Base-by-base conservation (phyloP, 176 grass and related monocot species). In the Chloris gayana region DNA sequence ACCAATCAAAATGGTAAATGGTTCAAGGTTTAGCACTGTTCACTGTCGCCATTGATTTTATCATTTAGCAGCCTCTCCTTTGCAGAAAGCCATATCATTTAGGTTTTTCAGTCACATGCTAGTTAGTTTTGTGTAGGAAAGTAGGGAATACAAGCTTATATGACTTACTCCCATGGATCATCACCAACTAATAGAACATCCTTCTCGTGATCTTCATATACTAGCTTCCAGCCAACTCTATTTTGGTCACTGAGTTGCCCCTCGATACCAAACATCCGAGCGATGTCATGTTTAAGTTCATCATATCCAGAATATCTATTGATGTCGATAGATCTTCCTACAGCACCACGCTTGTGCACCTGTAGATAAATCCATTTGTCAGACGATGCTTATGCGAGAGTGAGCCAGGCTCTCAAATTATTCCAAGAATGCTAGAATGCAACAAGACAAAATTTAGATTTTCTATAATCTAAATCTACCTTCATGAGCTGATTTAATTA, bases 101-200 rank as follows among this genome's bases (percentile, higher is more conserved):
- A 79, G 9, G 83, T 69, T 74, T n/a, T 13, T 58, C 15, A 9
- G 9, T 41, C 29, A 9, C 38, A 59, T 73, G 41, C 21, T 69
- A 61, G 15, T 35, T 64, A 80, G 7, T 71, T 81, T 78, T 9
- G 17, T 59, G 32, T 45, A 9, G 27, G 57, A 5, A 57, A 75
- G 62, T 21, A 31, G 27, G 21, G 4, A 42, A 54, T 61, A 71
- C 2, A 35, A 72, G 35, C 22, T 80, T 42, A 84, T 75, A 67
- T 86, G 71, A 89, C 92, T 94, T 94, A 94, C 92, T 91, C 86
- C 92, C 92, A 94, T 76, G 92, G 92, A 47, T 94, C 92, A 82
- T 94, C 92, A 19, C 92, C 92, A 30, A 94, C 84, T 79, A 94
- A 82, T 58, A 94, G 77, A 82, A 94, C 89, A 94, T 94, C 92